Percentiles rank a stretch among this genome's conserved stretches.
Evolutionary conservation across 2,329 filamentous ascomycete genomes (phyloP).

Genomic region (Aureobasidium sp.): DNA sequence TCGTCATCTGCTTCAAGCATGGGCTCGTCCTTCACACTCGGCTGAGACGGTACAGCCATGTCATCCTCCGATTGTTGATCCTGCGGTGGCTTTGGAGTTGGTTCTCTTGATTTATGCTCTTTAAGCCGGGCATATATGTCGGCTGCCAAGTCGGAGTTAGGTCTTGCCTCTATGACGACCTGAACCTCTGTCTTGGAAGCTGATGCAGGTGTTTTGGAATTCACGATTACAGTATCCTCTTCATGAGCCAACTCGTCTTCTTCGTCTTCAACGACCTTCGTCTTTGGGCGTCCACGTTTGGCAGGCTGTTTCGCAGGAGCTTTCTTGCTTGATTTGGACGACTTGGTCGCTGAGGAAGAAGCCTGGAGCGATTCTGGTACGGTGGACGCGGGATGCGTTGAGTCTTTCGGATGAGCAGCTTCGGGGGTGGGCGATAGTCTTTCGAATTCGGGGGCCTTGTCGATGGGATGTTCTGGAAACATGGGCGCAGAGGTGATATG

Average conservation of each 20-base stretch:
- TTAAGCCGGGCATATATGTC: neutral
- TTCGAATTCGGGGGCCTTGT: neutral
- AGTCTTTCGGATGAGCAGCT: neutral
- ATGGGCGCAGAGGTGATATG: neutral
- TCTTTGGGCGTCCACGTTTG: constrained; percentile 1
- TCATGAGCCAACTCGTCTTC: constrained; percentile 1
- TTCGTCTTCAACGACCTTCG: neutral
- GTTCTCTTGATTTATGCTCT: neutral
- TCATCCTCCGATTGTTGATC: neutral
- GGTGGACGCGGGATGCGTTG: neutral
- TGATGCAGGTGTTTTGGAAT: neutral
- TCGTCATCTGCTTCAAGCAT: neutral
- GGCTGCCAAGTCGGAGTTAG: neutral
- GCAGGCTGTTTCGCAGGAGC: neutral
- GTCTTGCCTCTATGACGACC: neutral
- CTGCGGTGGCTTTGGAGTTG: neutral
- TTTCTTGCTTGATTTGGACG: neutral
- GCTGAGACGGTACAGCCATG: neutral
- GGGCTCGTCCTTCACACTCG: neutral
- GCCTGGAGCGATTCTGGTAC: neutral
- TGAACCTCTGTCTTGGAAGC: neutral
- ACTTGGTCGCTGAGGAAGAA: neutral
- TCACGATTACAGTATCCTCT: neutral
- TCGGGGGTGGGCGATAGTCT: neutral
- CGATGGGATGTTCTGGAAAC: neutral